Base-by-base conservation (phyloP, 495 filamentous ascomycete genomes). In the Penicillium canescens region DNA sequence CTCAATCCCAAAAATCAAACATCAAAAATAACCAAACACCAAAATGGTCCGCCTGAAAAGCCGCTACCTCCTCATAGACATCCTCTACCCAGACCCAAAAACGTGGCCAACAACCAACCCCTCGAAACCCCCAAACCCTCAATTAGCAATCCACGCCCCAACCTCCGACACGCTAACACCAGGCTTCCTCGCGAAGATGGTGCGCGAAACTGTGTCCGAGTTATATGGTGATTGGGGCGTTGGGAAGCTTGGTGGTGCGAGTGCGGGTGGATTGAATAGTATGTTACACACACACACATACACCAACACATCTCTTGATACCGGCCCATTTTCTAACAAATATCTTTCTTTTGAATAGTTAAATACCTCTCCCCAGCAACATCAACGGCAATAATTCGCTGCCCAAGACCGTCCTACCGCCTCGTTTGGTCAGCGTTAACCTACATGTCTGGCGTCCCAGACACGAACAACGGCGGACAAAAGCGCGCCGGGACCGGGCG, bases 331-430 rank as follows among this genome's bases (percentile, higher is more conserved):
- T n/a, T n/a, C n/a, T 18, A 18, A 41, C 28, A 8, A 31, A 9
- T 5, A 3, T 7, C 28, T 10, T 7, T 8, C 6, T 10, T 4
- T 42, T 11, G 3, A 47, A 35, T 52, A 95, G 91, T 98, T 12
- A 96, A 94, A 78, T 98, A 98, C 70, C 82, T 94, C 43, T 96
- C 92, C 6, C 80, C 81, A 2, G 89, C 90, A n/a, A 98, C 95
- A 0, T 95, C 90, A 16, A 98, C 93, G 6, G 89, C 91, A 46
- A 98, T 98, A 51, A 75, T 98, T 26, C 84, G 89, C 43, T 86
- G 89, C 54, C 81, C 88, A 9, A 85, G 92, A 38, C 82, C 82
- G 0, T 83, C 92, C 42, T 95, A 89, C 69, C 84, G 89, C 12
- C 78, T 97, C 40, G 86, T 94, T 8, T 98, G 94, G 94, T 84